These are phyloP conservation scores for Scleromitrula shiraiana DNA, from an alignment of 2,329 filamentous ascomycete species.

Conservation along the genomic window DNA sequence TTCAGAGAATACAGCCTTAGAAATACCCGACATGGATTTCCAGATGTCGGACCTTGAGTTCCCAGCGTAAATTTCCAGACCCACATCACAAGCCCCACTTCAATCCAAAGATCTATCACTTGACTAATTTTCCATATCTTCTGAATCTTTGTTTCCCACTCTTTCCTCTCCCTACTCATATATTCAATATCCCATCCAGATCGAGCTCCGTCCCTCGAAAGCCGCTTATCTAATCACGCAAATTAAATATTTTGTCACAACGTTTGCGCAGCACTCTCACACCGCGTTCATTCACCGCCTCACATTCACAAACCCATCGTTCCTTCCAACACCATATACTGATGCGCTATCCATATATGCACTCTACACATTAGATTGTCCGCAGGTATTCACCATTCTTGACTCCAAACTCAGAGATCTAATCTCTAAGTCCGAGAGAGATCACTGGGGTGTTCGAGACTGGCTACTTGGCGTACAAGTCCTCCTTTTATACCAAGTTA, in stretches of 20 bases:
- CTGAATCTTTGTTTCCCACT: no score
- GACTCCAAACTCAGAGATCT: slow-evolving; percentile 12
- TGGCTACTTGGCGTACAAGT: slow-evolving; percentile 18
- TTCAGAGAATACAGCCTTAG: no score
- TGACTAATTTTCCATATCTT: neutral
- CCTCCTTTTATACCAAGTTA: slow-evolving; percentile 26
- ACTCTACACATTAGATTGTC: slow-evolving; percentile 14
- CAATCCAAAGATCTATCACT: no score
- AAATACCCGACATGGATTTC: no score
- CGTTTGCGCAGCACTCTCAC: slow-evolving; percentile 11
- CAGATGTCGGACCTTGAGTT: no score
- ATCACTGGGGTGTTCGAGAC: slow-evolving; percentile 5
- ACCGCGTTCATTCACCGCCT: slow-evolving; percentile 19
- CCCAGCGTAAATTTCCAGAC: no score
- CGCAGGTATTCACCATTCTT: slow-evolving; percentile 13
- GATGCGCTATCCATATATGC: slow-evolving; percentile 15
- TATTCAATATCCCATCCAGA: slow-evolving; percentile 5
- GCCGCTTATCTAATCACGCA: slow-evolving; percentile 11
- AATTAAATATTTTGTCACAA: slow-evolving; percentile 10
- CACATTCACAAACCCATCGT: slow-evolving; percentile 4
- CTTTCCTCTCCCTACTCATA: slow-evolving; percentile 8
- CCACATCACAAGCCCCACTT: no score
- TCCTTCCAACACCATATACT: slow-evolving; percentile 13
- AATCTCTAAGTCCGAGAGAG: slow-evolving; percentile 3
- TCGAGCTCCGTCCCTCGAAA: slow-evolving; percentile 6